phyloP scores from a whole-genome alignment of 164 flowering plant species.

The Paratinospora sagittata region DNA sequence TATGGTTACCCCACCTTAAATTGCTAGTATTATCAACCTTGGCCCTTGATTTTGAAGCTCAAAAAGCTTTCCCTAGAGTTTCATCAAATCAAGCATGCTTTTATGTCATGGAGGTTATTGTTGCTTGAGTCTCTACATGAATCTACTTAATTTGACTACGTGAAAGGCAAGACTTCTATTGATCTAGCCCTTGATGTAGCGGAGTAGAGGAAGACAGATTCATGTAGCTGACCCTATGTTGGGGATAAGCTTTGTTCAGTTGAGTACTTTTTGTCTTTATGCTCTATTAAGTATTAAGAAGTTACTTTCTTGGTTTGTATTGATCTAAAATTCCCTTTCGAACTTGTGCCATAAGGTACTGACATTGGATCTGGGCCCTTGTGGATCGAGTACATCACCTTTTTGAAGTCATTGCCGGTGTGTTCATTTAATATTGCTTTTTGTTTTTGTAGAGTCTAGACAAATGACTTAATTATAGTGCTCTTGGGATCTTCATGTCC shows the following conservation, averaged over 20 bases:
- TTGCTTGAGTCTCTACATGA: background rate
- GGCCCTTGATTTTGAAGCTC: too few relatives aligned
- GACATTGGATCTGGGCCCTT: slow-evolving; percentile 94
- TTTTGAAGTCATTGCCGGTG: slow-evolving; percentile 79
- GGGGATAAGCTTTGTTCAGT: background rate
- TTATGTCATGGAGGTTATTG: background rate
- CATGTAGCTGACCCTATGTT: too few relatives aligned
- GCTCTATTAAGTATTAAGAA: background rate
- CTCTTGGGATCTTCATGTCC: background rate
- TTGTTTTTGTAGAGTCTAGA: background rate
- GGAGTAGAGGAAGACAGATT: too few relatives aligned
- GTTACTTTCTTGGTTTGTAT: background rate
- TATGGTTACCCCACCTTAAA: too few relatives aligned
- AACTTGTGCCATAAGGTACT: slow-evolving; percentile 49
- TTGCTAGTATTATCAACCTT: too few relatives aligned
- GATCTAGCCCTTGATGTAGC: too few relatives aligned
- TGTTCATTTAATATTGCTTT: slow-evolving; percentile 13
- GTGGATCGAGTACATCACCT: slow-evolving; percentile 93
- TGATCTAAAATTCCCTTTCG: background rate
- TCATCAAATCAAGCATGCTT: background rate
- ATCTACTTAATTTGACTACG: too few relatives aligned
- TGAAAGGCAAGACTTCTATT: too few relatives aligned
- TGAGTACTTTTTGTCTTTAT: background rate
- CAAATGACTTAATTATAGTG: background rate
- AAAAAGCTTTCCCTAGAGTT: too few relatives aligned